phyloP scores from a whole-genome alignment of 2,329 filamentous ascomycete genomes.

The Helotiales sp. region DNA sequence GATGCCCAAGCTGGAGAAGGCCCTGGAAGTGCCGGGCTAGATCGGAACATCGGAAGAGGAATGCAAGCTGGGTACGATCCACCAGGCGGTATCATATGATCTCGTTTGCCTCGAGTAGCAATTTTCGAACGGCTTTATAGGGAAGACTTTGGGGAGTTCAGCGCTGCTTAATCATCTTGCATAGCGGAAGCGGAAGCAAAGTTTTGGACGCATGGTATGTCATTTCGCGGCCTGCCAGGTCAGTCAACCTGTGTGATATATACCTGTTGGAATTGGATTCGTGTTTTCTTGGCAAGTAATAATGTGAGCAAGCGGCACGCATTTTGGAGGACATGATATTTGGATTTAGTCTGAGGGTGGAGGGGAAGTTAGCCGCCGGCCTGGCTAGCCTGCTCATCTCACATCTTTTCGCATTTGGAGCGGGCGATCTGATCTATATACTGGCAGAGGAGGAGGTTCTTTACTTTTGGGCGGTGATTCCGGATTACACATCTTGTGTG shows the following conservation, averaged over 20 bases:
- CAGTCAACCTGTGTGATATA: constrained; percentile 13
- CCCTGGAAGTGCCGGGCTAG: constrained; percentile 39
- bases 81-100: constrained; percentile 43
- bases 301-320: constrained; percentile 7
- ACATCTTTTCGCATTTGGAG: not conserved
- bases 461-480: not conserved
- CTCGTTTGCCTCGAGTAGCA: not conserved
- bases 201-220: constrained; percentile 6
- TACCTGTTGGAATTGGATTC: constrained; percentile 17
- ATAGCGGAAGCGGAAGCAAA: constrained; percentile 16
- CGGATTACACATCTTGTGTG: not conserved
- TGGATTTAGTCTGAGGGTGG: not conserved
- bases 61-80: constrained; percentile 37
- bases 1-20: constrained; percentile 52
- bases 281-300: not conserved
- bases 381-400: not conserved
- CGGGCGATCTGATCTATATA: not conserved
- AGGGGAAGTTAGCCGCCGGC: constrained; percentile 1
- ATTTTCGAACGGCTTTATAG: not conserved
- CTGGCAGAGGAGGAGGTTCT: not conserved
- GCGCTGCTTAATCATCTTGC: constrained; percentile 19
- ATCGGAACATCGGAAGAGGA: constrained; percentile 33
- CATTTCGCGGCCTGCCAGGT: not conserved
- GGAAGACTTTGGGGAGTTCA: constrained; percentile 9
- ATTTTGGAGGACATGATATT: not conserved